phyloP scores from a whole-genome alignment of 2,329 filamentous ascomycete genomes.

The Berkeleyomyces basicola region DNA sequence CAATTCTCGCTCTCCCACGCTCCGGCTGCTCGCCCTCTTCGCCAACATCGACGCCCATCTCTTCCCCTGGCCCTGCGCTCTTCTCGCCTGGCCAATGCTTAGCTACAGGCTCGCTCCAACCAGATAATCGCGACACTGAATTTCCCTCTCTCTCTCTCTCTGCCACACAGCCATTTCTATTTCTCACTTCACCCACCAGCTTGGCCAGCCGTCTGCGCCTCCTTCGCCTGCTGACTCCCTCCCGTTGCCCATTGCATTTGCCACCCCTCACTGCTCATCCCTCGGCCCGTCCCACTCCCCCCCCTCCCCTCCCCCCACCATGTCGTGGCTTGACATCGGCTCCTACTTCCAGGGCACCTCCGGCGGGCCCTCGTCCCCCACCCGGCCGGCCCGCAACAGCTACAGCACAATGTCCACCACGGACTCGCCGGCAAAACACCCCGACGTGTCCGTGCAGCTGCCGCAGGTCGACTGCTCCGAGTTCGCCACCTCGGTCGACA shows the following conservation, averaged over 20 bases:
- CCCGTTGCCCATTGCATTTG: no score
- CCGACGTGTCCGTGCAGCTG: not conserved
- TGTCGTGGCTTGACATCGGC: conserved; percentile 9
- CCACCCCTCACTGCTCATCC: not conserved
- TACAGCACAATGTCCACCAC: conserved; percentile 3
- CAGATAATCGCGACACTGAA: no score
- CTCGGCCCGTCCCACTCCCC: not conserved
- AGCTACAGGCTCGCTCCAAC: no score
- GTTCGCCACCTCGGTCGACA: conserved; percentile 29
- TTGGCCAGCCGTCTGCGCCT: no score
- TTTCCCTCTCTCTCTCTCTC: no score
- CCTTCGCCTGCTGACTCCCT: no score
- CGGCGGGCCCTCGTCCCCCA: conserved; percentile 4
- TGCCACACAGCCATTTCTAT: no score
- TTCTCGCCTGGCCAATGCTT: not conserved
- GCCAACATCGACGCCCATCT: not conserved
- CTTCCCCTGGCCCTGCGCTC: not conserved
- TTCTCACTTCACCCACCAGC: no score
- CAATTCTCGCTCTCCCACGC: not conserved
- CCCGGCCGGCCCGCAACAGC: conserved; percentile 4
- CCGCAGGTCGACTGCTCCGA: conserved; percentile 17
- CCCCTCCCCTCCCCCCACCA: not conserved
- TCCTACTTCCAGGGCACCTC: conserved; percentile 10
- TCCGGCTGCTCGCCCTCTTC: not conserved
- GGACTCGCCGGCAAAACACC: not conserved